Percentiles rank a stretch among this genome's conserved stretches.
phyloP scores from a whole-genome alignment of 768 basidiomycete species.

The Porpolomopsis calyptriformis region DNA sequence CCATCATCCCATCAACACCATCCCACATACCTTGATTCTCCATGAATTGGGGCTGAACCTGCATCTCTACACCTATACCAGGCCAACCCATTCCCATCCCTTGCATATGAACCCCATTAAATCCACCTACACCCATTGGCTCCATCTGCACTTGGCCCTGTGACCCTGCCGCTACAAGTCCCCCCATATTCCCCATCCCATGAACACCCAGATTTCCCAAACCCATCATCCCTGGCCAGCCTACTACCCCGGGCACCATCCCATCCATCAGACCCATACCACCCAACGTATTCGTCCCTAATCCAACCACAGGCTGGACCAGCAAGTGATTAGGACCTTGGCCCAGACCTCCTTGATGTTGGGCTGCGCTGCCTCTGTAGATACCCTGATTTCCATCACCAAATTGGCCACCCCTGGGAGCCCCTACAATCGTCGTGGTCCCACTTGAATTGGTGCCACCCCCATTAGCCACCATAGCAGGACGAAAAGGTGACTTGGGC shows the following conservation, averaged over 20 bases:
- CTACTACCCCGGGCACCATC: constrained; percentile 8
- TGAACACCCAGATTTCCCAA: constrained; percentile 15
- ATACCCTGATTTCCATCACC: constrained; percentile 12
- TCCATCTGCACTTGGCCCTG: constrained; percentile 6
- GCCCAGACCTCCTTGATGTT: constrained; percentile 15
- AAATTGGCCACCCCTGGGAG: constrained; percentile 7
- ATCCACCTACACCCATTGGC: constrained; percentile 8
- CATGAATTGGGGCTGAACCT: constrained; percentile 22
- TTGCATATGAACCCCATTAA: constrained; percentile 16
- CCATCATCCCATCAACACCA: constrained; percentile 28
- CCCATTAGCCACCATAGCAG: constrained; percentile 18
- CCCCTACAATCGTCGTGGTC: constrained; percentile 13
- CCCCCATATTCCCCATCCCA: constrained; percentile 10
- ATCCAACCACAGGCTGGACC: constrained; percentile 23
- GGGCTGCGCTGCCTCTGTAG: constrained; percentile 13
- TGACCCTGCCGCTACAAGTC: constrained; percentile 20
- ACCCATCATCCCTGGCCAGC: constrained; percentile 14
- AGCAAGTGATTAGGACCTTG: constrained; percentile 24
- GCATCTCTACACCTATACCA: not conserved
- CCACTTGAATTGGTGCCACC: constrained; percentile 15
- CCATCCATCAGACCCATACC: constrained; percentile 10
- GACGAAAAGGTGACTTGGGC: constrained; percentile 72
- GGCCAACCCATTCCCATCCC: constrained; percentile 13
- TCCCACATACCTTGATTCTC: constrained; percentile 30
- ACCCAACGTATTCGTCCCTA: constrained; percentile 9